A percentile compares a stretch with the other conserved stretches of the same genome.
Conservation (phyloP, 2,329 filamentous ascomycete genomes). For the Diplodia corticola region DNA sequence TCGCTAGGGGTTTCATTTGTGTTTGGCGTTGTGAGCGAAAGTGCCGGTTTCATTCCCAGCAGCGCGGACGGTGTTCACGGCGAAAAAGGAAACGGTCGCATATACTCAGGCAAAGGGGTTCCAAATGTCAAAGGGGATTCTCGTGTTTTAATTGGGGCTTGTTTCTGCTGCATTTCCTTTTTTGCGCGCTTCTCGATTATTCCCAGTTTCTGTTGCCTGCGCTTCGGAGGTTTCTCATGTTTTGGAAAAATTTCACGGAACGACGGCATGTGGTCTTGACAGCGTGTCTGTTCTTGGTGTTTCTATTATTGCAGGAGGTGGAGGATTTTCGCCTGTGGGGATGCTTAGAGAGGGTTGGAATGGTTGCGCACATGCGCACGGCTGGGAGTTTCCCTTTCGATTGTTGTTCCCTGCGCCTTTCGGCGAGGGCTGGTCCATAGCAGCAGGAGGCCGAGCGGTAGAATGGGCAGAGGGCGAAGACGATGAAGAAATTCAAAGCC, state of each 20-base stretch:
- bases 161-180: slow-evolving; percentile 3
- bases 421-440: background rate
- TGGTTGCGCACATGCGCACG: background rate
- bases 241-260: slow-evolving; percentile 16
- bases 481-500: slow-evolving; percentile 13
- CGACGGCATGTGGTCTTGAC: slow-evolving; percentile 13
- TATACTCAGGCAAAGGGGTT: slow-evolving; percentile 20
- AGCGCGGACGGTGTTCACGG: slow-evolving; percentile 17
- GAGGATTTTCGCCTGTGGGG: background rate
- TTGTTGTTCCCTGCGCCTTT: background rate
- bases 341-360: background rate
- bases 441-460: background rate
- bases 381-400: background rate
- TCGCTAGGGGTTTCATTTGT: slow-evolving; percentile 19
- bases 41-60: background rate
- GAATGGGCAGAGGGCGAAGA: background rate
- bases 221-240: slow-evolving; percentile 5
- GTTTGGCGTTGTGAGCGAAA: slow-evolving; percentile 18
- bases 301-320: background rate
- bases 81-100: slow-evolving; percentile 16
- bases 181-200: slow-evolving; percentile 11
- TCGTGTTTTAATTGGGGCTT: slow-evolving; percentile 19
- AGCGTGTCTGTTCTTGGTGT: slow-evolving; percentile 15
- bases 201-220: background rate
- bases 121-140: slow-evolving; percentile 11